These are phyloP conservation scores for Acephala macrosclerotiorum DNA, from an alignment of 2,329 filamentous ascomycete species.

Conservation along the genomic window DNA sequence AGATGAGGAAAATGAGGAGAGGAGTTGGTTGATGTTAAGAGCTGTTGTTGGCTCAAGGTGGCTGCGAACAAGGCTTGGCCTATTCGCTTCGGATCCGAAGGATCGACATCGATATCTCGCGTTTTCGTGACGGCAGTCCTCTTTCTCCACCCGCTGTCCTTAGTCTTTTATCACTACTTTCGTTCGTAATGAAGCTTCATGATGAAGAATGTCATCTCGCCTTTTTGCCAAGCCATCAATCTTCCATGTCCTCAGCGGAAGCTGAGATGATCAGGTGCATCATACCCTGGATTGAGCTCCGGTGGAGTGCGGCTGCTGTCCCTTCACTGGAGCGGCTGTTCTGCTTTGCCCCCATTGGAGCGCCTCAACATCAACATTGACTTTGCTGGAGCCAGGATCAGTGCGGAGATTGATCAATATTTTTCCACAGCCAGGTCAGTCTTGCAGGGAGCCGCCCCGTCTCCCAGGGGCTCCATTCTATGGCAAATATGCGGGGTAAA, in stretches of 20 bases:
- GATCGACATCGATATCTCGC: not conserved
- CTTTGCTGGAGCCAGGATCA: conserved; percentile 8
- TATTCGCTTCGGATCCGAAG: not conserved
- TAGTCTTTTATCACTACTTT: not conserved
- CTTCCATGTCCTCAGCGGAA: not conserved
- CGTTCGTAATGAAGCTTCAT: no score
- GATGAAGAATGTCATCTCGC: not conserved
- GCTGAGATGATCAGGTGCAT: not conserved
- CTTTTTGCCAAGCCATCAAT: not conserved
- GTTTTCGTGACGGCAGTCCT: not conserved
- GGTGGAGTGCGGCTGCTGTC: not conserved
- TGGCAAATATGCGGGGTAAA: conserved; percentile 27
- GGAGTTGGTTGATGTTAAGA: conserved; percentile 4
- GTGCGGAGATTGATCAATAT: conserved; percentile 19
- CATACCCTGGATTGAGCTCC: not conserved
- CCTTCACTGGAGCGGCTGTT: conserved; percentile 13
- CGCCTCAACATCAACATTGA: conserved; percentile 21
- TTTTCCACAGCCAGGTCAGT: conserved; percentile 15
- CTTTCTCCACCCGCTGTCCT: not conserved
- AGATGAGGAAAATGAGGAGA: conserved; percentile 2
- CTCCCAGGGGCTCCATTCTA: conserved; percentile 1
- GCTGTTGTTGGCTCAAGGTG: not conserved
- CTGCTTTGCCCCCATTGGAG: conserved; percentile 23
- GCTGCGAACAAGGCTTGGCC: not conserved
- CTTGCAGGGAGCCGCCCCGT: conserved; percentile 16